Percentiles rank a stretch among this genome's conserved stretches.
Conservation (phyloP, 352 stramenopile species). For the Globisporangium abappressorium region DNA sequence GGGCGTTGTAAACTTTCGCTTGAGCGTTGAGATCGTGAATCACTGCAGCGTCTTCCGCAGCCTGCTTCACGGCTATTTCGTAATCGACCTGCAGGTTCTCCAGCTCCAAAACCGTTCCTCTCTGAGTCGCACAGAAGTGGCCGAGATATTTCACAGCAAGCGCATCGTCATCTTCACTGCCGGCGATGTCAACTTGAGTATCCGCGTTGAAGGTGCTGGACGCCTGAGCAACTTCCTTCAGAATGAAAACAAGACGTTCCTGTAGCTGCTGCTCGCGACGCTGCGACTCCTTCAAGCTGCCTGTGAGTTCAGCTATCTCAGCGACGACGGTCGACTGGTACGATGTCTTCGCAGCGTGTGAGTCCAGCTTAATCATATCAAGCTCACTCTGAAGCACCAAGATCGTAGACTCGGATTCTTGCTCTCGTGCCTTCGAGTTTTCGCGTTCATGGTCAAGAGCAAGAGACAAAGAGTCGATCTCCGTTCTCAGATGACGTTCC, state of each 20-base stretch:
- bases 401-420: conserved; percentile 37
- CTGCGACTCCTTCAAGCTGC: conserved; percentile 35
- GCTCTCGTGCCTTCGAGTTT: conserved; percentile 35
- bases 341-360: conserved; percentile 24
- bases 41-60: conserved; percentile 28
- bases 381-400: conserved; percentile 33
- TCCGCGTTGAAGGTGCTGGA: conserved; percentile 21
- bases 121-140: conserved; percentile 36
- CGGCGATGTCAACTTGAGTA: conserved; percentile 15
- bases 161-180: conserved; percentile 23
- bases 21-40: conserved; percentile 37
- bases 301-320: conserved; percentile 34
- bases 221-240: conserved; percentile 40
- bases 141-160: conserved; percentile 31
- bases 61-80: conserved; percentile 37
- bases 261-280: conserved; percentile 47
- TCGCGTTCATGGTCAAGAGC: conserved; percentile 50
- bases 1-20: conserved; percentile 33
- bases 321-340: conserved; percentile 21
- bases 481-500: conserved; percentile 31
- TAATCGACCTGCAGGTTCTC: conserved; percentile 47
- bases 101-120: conserved; percentile 31
- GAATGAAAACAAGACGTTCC: conserved; percentile 35
- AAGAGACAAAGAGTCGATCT: conserved; percentile 39
- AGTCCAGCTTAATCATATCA: conserved; percentile 29